Evolutionary conservation across 176 grass and related monocot genomes (phyloP).

Genomic region (Triticum timopheevii): DNA sequence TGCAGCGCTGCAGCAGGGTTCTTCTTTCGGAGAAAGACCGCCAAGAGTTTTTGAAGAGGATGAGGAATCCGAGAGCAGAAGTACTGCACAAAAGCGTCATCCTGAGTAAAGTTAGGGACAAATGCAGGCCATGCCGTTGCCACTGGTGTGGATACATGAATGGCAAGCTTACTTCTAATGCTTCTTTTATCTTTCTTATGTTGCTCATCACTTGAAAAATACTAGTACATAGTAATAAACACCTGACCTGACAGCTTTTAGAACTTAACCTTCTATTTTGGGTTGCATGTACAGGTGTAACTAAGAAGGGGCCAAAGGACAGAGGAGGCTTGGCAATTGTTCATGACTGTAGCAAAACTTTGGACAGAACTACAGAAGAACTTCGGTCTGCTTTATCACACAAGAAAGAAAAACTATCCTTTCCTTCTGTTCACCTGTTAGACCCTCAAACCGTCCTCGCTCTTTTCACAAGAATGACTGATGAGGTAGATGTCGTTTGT

Average conservation of each 20-base stretch:
- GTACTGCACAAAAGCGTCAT: slow-evolving; percentile 49
- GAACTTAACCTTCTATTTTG: slow-evolving; percentile 25
- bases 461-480: slow-evolving; percentile 82
- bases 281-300: slow-evolving; percentile 63
- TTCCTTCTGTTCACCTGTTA: slow-evolving; percentile 41
- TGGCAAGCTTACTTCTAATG: slow-evolving; percentile 42
- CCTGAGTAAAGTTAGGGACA: slow-evolving; percentile 79
- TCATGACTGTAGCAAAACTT: slow-evolving; percentile 75
- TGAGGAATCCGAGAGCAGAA: slow-evolving; percentile 87
- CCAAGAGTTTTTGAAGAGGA: slow-evolving; percentile 74
- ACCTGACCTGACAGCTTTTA: slow-evolving; percentile 13
- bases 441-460: slow-evolving; percentile 55
- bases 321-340: slow-evolving; percentile 49
- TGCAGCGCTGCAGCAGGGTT: slow-evolving; percentile 74
- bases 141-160: slow-evolving; percentile 75
- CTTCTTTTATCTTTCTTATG: neutral
- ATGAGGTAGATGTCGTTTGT: slow-evolving; percentile 59
- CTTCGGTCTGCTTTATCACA: slow-evolving; percentile 55
- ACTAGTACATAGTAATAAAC: neutral
- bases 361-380: slow-evolving; percentile 61
- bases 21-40: slow-evolving; percentile 65
- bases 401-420: slow-evolving; percentile 65
- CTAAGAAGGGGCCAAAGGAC: slow-evolving; percentile 55
- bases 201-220: neutral
- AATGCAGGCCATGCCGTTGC: slow-evolving; percentile 74